Conservation (phyloP, 2,329 filamentous ascomycete species). For the Colletotrichum echinochloae region DNA sequence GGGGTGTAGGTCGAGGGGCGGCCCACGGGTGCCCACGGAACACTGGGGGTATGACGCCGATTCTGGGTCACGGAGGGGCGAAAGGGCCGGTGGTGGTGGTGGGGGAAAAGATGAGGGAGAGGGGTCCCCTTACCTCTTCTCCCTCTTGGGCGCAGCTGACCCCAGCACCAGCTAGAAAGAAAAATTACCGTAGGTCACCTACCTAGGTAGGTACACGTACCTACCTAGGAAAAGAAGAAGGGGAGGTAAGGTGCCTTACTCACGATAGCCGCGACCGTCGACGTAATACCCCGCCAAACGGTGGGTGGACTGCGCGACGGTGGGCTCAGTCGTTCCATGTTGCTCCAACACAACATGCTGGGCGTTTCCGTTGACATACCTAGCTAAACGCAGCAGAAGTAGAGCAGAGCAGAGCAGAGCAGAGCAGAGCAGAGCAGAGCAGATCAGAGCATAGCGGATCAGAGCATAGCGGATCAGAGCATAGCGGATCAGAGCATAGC, state of each 20-base stretch:
- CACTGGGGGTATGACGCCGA: constrained; percentile 39
- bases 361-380: neutral
- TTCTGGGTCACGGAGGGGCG: constrained; percentile 40
- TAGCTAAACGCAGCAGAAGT: no score
- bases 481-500: no score
- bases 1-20: neutral
- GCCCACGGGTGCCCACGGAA: constrained; percentile 19
- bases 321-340: neutral
- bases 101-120: neutral
- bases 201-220: no score
- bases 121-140: neutral
- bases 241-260: constrained; percentile 13
- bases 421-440: neutral
- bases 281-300: constrained; percentile 25
- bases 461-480: neutral
- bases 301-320: neutral
- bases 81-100: neutral
- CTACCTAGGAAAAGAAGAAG: neutral
- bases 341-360: neutral
- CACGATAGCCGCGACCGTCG: constrained; percentile 3
- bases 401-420: neutral
- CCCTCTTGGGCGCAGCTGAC: neutral
- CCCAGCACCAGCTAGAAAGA: neutral
- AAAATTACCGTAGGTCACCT: no score
- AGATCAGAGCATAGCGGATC: neutral